phyloP scores from a whole-genome alignment of 495 filamentous ascomycete species.

The Hypoxylon fuscum region DNA sequence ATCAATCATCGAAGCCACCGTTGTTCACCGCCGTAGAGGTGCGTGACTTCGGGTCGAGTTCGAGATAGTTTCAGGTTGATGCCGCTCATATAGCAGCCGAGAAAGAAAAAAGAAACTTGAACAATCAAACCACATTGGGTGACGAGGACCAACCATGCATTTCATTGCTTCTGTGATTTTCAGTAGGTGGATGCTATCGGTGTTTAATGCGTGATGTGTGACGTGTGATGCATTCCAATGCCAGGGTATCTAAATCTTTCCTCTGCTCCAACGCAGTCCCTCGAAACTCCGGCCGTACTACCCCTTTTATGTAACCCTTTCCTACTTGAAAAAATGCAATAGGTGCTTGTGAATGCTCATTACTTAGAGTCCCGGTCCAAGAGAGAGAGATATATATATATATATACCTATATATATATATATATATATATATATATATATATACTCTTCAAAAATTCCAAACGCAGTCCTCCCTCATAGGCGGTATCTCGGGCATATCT shows the following conservation, averaged over 20 bases:
- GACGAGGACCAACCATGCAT: neutral
- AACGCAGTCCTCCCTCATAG: conserved; percentile 74
- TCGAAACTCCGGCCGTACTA: neutral
- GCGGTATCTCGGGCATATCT: conserved; percentile 74
- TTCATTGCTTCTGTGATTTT: neutral
- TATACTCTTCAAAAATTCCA: conserved; percentile 67
- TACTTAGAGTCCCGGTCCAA: no score
- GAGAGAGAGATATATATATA: no score
- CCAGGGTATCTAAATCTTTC: conserved; percentile 29
- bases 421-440: no score
- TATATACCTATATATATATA: no score
- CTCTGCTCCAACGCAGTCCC: neutral
- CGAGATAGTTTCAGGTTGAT: conserved; percentile 8
- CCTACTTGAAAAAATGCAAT: no score
- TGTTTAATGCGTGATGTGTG: no score
- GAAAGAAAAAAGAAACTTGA: conserved; percentile 6
- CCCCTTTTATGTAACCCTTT: conserved; percentile 8
- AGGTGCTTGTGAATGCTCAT: no score
- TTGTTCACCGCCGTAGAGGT: neutral
- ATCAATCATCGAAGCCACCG: no score
- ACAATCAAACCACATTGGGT: conserved; percentile 5
- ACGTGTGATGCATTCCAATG: conserved; percentile 12
- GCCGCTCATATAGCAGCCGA: conserved; percentile 1
- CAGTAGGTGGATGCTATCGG: no score
- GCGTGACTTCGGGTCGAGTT: no score